These are phyloP conservation scores for Sporisorium scitamineum DNA, from an alignment of 1,284 basidiomycete genomes.

Conservation along the genomic window DNA sequence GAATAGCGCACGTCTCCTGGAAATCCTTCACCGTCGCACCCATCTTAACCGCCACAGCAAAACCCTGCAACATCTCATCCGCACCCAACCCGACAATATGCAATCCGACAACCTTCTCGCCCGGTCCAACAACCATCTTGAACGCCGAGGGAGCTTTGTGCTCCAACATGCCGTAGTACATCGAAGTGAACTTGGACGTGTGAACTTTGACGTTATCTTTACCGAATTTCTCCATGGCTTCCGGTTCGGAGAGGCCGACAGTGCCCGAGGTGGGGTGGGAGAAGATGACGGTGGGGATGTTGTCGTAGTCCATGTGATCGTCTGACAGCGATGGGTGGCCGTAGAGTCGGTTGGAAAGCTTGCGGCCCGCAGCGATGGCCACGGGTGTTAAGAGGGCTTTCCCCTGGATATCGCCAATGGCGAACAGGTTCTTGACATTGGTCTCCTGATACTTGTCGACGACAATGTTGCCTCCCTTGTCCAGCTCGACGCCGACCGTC, in stretches of 20 bases:
- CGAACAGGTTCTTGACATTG: slow-evolving; percentile 78
- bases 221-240: slow-evolving; percentile 88
- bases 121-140: slow-evolving; percentile 88
- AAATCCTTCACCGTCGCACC: slow-evolving; percentile 73
- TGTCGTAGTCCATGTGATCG: slow-evolving; percentile 87
- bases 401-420: slow-evolving; percentile 92
- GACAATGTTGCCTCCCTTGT: slow-evolving; percentile 82
- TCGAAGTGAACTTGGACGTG: slow-evolving; percentile 72
- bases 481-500: slow-evolving; percentile 80
- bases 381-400: slow-evolving; percentile 96
- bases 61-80: slow-evolving; percentile 94
- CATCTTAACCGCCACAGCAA: slow-evolving; percentile 95
- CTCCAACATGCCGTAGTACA: slow-evolving; percentile 68
- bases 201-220: slow-evolving; percentile 88
- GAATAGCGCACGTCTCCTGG: slow-evolving; percentile 68
- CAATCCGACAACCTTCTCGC: slow-evolving; percentile 93
- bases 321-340: slow-evolving; percentile 85
- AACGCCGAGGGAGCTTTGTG: slow-evolving; percentile 79
- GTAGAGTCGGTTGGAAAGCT: slow-evolving; percentile 89
- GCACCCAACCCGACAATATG: slow-evolving; percentile 86
- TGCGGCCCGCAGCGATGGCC: slow-evolving; percentile 92
- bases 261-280: slow-evolving; percentile 59
- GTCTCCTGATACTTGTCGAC: slow-evolving; percentile 89
- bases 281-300: slow-evolving; percentile 77
- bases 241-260: slow-evolving; percentile 78